A percentile compares a stretch with the other conserved stretches of the same genome.
phyloP scores from a whole-genome alignment of 2,329 filamentous ascomycete genomes.

The Sarocladium brachiariae region DNA sequence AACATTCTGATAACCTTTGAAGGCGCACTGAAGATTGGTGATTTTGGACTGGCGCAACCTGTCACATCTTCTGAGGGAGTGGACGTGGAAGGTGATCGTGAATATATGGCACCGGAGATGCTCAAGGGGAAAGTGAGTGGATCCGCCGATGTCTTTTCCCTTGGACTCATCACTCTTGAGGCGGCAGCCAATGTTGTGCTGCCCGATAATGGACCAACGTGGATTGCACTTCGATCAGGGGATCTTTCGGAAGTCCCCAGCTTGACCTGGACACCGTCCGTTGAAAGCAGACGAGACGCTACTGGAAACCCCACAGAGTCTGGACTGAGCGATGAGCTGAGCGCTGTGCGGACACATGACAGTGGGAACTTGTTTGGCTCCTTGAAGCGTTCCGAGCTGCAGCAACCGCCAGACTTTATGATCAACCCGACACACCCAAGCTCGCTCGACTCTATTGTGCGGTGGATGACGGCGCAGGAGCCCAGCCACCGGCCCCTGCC shows the following conservation, averaged over 20 bases:
- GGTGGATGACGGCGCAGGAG: constrained; percentile 78
- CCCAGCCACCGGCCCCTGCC: constrained; percentile 67
- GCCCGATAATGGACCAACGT: constrained; percentile 85
- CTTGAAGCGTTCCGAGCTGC: constrained; percentile 42
- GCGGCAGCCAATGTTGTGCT: constrained; percentile 90
- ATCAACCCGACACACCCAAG: constrained; percentile 62
- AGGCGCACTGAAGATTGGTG: constrained; percentile 75
- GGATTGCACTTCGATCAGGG: constrained; percentile 82
- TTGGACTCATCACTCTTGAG: constrained; percentile 91
- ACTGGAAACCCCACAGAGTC: constrained; percentile 43
- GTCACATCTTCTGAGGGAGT: constrained; percentile 72
- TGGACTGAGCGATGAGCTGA: constrained; percentile 28
- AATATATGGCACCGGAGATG: constrained; percentile 93
- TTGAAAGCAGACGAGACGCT: constrained; percentile 65
- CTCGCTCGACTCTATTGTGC: constrained; percentile 77
- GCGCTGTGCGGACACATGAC: constrained; percentile 24
- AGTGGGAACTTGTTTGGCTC: constrained; percentile 35
- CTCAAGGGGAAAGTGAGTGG: constrained; percentile 81
- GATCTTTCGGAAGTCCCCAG: constrained; percentile 85
- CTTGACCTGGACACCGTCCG: constrained; percentile 73
- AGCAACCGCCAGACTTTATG: constrained; percentile 81
- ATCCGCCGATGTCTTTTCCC: constrained; percentile 86
- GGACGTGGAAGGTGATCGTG: constrained; percentile 88
- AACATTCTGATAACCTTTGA: constrained; percentile 79
- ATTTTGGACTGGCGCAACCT: constrained; percentile 74